These are phyloP conservation scores for Fusarium dimerum DNA, from an alignment of 2,329 filamentous ascomycete genomes.

Conservation along the genomic window DNA sequence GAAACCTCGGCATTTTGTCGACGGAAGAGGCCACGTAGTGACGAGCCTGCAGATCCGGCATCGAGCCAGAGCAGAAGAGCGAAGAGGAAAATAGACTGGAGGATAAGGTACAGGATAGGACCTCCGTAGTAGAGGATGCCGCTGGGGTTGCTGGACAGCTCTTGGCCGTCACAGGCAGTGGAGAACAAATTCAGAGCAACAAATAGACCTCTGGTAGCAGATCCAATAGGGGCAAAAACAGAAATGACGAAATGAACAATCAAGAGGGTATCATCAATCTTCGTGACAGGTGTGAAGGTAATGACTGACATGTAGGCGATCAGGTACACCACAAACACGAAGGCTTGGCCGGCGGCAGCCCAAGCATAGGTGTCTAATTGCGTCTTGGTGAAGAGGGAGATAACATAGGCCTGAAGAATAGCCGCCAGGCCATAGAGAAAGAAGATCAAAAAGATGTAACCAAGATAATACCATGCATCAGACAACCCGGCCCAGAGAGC, in stretches of 20 bases:
- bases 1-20: conserved; percentile 30
- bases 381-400: conserved; percentile 77
- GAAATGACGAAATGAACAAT: conserved; percentile 76
- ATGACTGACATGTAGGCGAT: conserved; percentile 71
- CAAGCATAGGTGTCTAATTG: conserved; percentile 86
- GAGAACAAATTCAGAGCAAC: conserved; percentile 83
- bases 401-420: conserved; percentile 74
- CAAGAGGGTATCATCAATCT: conserved; percentile 66
- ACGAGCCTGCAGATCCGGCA: conserved; percentile 66
- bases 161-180: conserved; percentile 66
- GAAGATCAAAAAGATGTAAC: conserved; percentile 80
- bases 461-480: conserved; percentile 72
- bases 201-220: conserved; percentile 72
- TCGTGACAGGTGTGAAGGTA: conserved; percentile 71
- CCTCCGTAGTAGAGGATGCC: conserved; percentile 76
- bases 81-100: conserved; percentile 74
- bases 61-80: conserved; percentile 77
- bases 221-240: conserved; percentile 74
- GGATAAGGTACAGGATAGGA: conserved; percentile 77
- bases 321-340: conserved; percentile 71
- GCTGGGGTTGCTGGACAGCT: conserved; percentile 68
- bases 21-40: conserved; percentile 44
- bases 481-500: conserved; percentile 69
- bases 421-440: conserved; percentile 79
- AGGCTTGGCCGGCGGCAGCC: conserved; percentile 73